These are phyloP conservation scores for Jatropha curcas DNA, from an alignment of 345 rosid genomes.

Conservation along the genomic window DNA sequence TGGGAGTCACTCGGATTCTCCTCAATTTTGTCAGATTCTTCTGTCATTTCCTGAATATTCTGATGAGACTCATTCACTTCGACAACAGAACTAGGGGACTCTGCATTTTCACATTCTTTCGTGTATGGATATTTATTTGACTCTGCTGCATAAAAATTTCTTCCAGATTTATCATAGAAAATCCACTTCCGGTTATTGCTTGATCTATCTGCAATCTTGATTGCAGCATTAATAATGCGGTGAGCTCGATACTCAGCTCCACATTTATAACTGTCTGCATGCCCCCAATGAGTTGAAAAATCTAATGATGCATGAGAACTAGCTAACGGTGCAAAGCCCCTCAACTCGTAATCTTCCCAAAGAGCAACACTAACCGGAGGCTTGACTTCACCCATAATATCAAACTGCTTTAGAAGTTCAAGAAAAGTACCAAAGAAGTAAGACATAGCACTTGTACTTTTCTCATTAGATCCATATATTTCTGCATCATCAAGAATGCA, in stretches of 20 bases:
- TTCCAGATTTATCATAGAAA: constrained; percentile 39
- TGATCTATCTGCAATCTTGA: constrained; percentile 55
- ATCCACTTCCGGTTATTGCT: constrained; percentile 55
- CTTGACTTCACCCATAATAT: constrained; percentile 21
- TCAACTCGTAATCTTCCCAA: constrained; percentile 91
- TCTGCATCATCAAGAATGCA: constrained; percentile 44
- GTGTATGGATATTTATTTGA: constrained; percentile 10
- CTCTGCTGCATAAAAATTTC: constrained; percentile 35
- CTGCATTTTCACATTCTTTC: constrained; percentile 22
- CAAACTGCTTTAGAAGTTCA: constrained; percentile 47
- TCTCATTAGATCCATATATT: constrained; percentile 43
- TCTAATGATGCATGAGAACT: constrained; percentile 44
- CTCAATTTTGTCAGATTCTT: constrained; percentile 31
- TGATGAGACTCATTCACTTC: constrained; percentile 23
- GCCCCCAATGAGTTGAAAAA: constrained; percentile 51
- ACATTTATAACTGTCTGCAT: constrained; percentile 40
- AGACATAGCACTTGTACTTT: constrained; percentile 47
- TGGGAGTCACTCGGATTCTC: constrained; percentile 30
- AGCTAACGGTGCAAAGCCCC: constrained; percentile 70
- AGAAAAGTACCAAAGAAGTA: constrained; percentile 57
- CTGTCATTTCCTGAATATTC: neutral
- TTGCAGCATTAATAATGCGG: constrained; percentile 58
- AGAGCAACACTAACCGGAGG: constrained; percentile 42
- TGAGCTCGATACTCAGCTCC: constrained; percentile 49
- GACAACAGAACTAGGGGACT: constrained; percentile 1